Evolutionary conservation across 2,329 filamentous ascomycete species (phyloP).

Genomic region (Aspergillus thermomutatus): DNA sequence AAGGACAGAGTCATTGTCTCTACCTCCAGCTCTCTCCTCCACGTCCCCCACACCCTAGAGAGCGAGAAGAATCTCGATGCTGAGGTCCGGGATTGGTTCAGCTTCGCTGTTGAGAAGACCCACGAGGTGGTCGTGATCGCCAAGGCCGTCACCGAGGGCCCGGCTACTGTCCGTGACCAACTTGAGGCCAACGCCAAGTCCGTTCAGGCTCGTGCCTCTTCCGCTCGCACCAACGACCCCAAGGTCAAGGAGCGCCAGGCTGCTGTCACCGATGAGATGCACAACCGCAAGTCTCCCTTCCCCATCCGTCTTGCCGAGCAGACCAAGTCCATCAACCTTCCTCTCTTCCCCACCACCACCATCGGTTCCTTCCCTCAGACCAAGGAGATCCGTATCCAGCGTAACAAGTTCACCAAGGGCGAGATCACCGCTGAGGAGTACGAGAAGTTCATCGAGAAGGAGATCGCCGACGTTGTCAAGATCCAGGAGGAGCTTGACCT

Average conservation of each 20-base stretch:
- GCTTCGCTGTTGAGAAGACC: constrained; percentile 94
- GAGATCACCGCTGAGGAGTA: constrained; percentile 91
- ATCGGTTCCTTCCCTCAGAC: constrained; percentile 99
- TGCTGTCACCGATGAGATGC: constrained; percentile 76
- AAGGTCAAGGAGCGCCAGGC: constrained; percentile 95
- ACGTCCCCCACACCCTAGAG: constrained; percentile 95
- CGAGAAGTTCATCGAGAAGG: constrained; percentile 98
- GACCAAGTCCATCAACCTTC: constrained; percentile 88
- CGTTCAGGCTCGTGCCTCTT: constrained; percentile 83
- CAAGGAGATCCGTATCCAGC: constrained; percentile 93
- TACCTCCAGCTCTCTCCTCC: constrained; percentile 94
- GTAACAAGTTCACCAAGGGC: constrained; percentile 98
- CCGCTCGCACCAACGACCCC: constrained; percentile 93
- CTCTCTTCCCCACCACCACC: constrained; percentile 97
- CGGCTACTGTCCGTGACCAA: constrained; percentile 77
- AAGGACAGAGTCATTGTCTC: constrained; percentile 96
- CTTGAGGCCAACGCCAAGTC: constrained; percentile 98
- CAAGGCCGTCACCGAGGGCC: constrained; percentile 93
- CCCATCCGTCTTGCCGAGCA: constrained; percentile 79
- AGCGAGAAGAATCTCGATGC: constrained; percentile 97
- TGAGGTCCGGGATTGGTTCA: constrained; percentile 97
- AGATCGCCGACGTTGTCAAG: constrained; percentile 92
- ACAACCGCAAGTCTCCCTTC: constrained; percentile 93
- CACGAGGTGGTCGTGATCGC: constrained; percentile 86
- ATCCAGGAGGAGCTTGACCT: constrained; percentile 98